These are phyloP conservation scores for Pleurotus pulmonarius DNA, from an alignment of 768 basidiomycete genomes.

Conservation along the genomic window DNA sequence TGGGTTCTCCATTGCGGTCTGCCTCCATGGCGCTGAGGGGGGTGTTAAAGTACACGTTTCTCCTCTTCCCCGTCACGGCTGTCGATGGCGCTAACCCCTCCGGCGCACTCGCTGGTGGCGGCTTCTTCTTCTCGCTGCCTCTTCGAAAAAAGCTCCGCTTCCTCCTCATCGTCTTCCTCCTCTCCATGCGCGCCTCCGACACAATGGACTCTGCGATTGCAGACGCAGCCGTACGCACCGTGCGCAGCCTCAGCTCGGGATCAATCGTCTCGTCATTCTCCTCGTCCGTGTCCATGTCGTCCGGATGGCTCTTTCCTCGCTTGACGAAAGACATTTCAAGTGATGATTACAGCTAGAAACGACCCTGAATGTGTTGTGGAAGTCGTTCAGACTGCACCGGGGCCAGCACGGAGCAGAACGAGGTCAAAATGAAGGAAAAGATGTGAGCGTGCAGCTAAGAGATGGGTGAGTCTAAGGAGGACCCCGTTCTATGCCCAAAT, in stretches of 20 bases:
- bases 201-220: constrained; percentile 85
- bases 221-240: constrained; percentile 89
- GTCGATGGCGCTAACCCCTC: constrained; percentile 28
- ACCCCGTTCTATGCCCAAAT: not conserved
- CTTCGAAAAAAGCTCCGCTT: constrained; percentile 62
- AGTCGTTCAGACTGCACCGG: constrained; percentile 8
- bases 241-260: constrained; percentile 82
- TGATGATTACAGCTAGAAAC: not conserved
- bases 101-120: constrained; percentile 19
- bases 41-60: constrained; percentile 81
- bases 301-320: constrained; percentile 33
- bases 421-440: constrained; percentile 7
- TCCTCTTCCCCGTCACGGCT: constrained; percentile 46
- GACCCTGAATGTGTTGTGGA: not conserved
- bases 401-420: constrained; percentile 14
- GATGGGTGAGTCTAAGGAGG: too few relatives aligned
- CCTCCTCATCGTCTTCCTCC: constrained; percentile 44
- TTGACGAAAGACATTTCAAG: constrained; percentile 33
- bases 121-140: constrained; percentile 40
- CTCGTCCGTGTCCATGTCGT: constrained; percentile 47
- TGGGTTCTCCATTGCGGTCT: constrained; percentile 71
- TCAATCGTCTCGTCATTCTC: constrained; percentile 72
- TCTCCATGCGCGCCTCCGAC: constrained; percentile 67
- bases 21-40: constrained; percentile 63
- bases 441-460: not conserved